Conservation (phyloP, 257 asterid genomes). For the Osmanthus fragrans region DNA sequence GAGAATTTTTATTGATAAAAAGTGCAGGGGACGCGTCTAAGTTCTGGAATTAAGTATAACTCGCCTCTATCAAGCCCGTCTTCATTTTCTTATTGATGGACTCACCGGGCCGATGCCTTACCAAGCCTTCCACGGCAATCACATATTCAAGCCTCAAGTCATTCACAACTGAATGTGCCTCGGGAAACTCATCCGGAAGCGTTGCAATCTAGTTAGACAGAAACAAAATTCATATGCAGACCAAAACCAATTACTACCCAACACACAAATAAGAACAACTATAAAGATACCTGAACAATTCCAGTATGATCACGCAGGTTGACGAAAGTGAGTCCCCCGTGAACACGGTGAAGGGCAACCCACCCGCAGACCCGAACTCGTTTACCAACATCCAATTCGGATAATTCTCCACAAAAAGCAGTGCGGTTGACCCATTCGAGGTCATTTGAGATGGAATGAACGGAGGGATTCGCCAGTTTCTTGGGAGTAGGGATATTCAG, state of each 20-base stretch:
- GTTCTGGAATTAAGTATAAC: constrained; percentile 9
- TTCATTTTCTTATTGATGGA: constrained; percentile 83
- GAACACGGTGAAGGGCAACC: constrained; percentile 98
- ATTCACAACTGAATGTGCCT: constrained; percentile 78
- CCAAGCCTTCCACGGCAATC: constrained; percentile 82
- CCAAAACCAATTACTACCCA: neutral
- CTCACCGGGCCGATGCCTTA: constrained; percentile 75
- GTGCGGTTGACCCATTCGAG: constrained; percentile 85
- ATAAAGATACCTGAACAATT: constrained; percentile 66
- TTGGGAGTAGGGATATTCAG: constrained; percentile 38
- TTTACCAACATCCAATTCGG: constrained; percentile 67
- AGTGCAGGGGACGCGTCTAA: neutral
- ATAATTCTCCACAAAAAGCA: constrained; percentile 74
- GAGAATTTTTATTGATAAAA: neutral
- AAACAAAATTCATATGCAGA: constrained; percentile 4
- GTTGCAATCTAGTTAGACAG: constrained; percentile 64
- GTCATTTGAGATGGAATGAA: constrained; percentile 26
- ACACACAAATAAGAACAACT: neutral
- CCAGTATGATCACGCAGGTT: constrained; percentile 93
- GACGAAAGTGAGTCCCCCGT: constrained; percentile 87
- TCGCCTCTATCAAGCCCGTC: constrained; percentile 91
- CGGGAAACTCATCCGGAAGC: constrained; percentile 90
- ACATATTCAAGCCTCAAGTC: constrained; percentile 92
- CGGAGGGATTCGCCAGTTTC: constrained; percentile 23
- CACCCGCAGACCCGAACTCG: constrained; percentile 95